These are phyloP conservation scores for Aureobasidium sp. DNA, from an alignment of 2,329 filamentous ascomycete genomes.

Conservation along the genomic window DNA sequence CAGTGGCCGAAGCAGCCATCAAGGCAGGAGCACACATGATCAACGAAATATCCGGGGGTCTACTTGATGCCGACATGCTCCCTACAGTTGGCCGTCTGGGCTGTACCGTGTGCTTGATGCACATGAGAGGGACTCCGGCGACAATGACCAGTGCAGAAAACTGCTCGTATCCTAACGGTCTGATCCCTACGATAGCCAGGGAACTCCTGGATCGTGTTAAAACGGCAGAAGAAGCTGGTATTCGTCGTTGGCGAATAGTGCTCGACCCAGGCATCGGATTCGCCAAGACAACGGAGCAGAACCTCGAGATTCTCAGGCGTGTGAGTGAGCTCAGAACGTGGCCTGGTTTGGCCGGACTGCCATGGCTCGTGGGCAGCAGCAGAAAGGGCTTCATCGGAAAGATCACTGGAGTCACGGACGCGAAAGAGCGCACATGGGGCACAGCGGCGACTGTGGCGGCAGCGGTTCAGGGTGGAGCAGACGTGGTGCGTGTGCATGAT, in stretches of 20 bases:
- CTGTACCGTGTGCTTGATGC: constrained; percentile 79
- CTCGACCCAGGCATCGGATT: constrained; percentile 93
- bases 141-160: constrained; percentile 65
- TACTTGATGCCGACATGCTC: constrained; percentile 75
- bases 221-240: constrained; percentile 72
- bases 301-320: constrained; percentile 68
- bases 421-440: constrained; percentile 69
- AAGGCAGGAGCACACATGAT: constrained; percentile 80
- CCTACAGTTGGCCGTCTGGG: constrained; percentile 68
- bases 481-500: constrained; percentile 90
- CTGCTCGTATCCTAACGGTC: constrained; percentile 56
- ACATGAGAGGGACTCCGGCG: constrained; percentile 81
- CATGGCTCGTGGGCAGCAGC: constrained; percentile 85
- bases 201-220: constrained; percentile 66
- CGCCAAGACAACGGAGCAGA: constrained; percentile 75
- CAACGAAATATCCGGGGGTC: constrained; percentile 86
- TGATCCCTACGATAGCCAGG: constrained; percentile 56
- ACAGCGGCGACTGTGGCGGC: constrained; percentile 84
- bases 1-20: constrained; percentile 70
- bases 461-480: constrained; percentile 77
- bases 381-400: constrained; percentile 83
- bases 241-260: constrained; percentile 88
- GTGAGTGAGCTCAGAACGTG: constrained; percentile 59
- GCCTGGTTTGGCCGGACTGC: constrained; percentile 61
- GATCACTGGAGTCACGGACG: constrained; percentile 67